Evolutionary conservation across 495 filamentous ascomycete genomes (phyloP).

Genomic region (Lophiotrema nucula): DNA sequence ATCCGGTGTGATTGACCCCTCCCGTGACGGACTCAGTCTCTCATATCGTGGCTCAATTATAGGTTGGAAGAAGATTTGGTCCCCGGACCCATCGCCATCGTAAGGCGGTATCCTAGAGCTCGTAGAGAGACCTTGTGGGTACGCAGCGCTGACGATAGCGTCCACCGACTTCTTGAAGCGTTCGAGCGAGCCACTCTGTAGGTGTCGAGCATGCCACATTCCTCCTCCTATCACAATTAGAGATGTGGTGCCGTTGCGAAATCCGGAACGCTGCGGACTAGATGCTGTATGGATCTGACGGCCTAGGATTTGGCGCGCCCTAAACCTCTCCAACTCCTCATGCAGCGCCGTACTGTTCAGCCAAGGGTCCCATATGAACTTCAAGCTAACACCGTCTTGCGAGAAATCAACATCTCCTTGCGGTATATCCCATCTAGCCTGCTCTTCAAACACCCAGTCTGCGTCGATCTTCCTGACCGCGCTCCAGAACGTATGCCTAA

Average conservation of each 20-base stretch:
- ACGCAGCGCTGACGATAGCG: conserved; percentile 38
- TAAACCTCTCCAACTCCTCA: conserved; percentile 43
- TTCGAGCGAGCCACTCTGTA: conserved; percentile 46
- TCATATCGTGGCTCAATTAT: conserved; percentile 56
- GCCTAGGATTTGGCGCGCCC: too few relatives aligned
- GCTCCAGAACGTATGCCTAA: conserved; percentile 61
- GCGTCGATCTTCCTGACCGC: conserved; percentile 51
- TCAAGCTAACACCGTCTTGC: conserved; percentile 44
- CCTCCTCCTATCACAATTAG: conserved; percentile 53
- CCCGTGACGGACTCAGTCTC: conserved; percentile 48
- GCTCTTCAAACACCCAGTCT: conserved; percentile 38
- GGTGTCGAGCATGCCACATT: conserved; percentile 57
- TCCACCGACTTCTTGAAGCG: conserved; percentile 51
- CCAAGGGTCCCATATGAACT: conserved; percentile 64
- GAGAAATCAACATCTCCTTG: conserved; percentile 48
- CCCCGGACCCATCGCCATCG: too few relatives aligned
- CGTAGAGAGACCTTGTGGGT: not conserved
- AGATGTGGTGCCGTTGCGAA: too few relatives aligned
- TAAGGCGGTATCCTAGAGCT: too few relatives aligned
- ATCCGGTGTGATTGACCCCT: too few relatives aligned
- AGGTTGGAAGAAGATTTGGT: conserved; percentile 49
- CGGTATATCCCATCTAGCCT: conserved; percentile 38
- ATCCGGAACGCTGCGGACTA: too few relatives aligned
- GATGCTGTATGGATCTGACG: too few relatives aligned
- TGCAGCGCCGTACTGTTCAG: conserved; percentile 53